phyloP scores from a whole-genome alignment of 2,329 filamentous ascomycete species.

The Monilinia aucupariae region DNA sequence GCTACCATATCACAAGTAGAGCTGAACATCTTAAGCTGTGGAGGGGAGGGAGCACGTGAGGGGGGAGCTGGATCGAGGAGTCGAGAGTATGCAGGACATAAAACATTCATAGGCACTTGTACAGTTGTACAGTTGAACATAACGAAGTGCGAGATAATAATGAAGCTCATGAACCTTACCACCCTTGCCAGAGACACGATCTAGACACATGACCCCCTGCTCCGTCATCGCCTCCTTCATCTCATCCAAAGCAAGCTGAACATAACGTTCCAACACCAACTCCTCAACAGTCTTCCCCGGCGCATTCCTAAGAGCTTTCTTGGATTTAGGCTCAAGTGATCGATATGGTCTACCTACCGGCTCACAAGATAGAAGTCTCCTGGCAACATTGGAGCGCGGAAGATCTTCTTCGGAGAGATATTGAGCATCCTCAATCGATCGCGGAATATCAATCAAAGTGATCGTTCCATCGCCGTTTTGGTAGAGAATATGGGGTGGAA shows the following conservation, averaged over 20 bases:
- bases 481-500: constrained; percentile 5
- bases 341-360: constrained; percentile 41
- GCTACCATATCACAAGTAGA: no score
- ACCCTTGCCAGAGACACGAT: background rate
- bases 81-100: no score
- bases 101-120: no score
- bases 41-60: no score
- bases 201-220: constrained; percentile 33
- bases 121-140: background rate
- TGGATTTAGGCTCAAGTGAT: constrained; percentile 50
- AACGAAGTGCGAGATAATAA: background rate
- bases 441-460: constrained; percentile 55
- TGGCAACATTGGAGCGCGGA: background rate
- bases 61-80: no score
- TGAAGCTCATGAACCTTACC: background rate
- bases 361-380: constrained; percentile 37
- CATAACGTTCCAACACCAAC: constrained; percentile 28
- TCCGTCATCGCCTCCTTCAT: constrained; percentile 25
- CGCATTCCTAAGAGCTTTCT: constrained; percentile 32
- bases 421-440: constrained; percentile 64
- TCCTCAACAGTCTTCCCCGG: constrained; percentile 23
- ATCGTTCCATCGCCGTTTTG: background rate
- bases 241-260: constrained; percentile 30
- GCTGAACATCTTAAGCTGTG: no score
- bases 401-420: constrained; percentile 20